Conservation (phyloP, 768 basidiomycete genomes). For the Psilocybe subaeruginosa region DNA sequence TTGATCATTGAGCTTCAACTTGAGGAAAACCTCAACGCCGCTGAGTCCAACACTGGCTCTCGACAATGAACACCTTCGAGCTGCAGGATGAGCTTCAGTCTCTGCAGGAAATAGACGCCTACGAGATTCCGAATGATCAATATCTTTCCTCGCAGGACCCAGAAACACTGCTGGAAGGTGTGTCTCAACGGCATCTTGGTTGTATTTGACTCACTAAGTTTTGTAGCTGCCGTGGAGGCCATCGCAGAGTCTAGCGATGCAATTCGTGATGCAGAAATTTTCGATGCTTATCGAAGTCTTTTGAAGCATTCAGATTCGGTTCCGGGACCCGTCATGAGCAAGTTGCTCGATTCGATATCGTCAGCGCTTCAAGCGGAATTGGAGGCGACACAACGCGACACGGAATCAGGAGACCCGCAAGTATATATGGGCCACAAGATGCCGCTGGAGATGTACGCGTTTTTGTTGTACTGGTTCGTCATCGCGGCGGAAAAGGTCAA, state of each 20-base stretch:
- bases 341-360: slow-evolving; percentile 84
- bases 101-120: slow-evolving; percentile 60
- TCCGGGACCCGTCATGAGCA: slow-evolving; percentile 70
- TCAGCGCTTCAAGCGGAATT: slow-evolving; percentile 77
- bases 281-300: slow-evolving; percentile 82
- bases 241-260: slow-evolving; percentile 78
- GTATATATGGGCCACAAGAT: slow-evolving; percentile 63
- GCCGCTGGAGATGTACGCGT: slow-evolving; percentile 90
- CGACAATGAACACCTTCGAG: slow-evolving; percentile 50
- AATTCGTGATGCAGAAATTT: slow-evolving; percentile 67
- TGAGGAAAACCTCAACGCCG: background rate
- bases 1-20: background rate
- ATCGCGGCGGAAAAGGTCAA: slow-evolving; percentile 79
- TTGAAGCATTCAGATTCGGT: slow-evolving; percentile 75
- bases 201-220: slow-evolving; percentile 6
- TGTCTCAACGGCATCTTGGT: slow-evolving; percentile 17
- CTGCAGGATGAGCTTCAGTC: slow-evolving; percentile 78
- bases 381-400: slow-evolving; percentile 69
- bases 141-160: slow-evolving; percentile 62
- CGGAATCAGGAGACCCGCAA: slow-evolving; percentile 70
- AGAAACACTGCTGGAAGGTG: slow-evolving; percentile 61
- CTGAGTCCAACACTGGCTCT: background rate
- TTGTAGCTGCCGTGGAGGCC: slow-evolving; percentile 76
- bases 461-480: slow-evolving; percentile 92
- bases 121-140: slow-evolving; percentile 71